A percentile compares a stretch with the other conserved stretches of the same genome.
Conservation (phyloP, 2,329 filamentous ascomycete species). For the Fusarium sp. region DNA sequence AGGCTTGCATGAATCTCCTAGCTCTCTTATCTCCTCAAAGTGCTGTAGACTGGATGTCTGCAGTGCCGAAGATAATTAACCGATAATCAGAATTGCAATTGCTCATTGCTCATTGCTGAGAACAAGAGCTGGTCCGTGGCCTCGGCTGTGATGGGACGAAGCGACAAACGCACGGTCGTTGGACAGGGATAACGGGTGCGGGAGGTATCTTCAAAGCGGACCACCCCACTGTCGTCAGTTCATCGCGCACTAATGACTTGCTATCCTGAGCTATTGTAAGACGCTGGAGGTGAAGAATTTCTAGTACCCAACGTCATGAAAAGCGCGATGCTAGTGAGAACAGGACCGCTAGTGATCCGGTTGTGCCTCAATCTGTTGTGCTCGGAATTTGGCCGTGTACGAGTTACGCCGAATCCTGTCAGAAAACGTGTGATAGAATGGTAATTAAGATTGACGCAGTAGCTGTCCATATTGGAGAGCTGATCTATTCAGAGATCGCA, state of each 20-base stretch:
- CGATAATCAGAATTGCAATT: slow-evolving; percentile 4
- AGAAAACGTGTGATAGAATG: background rate
- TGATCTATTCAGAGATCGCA: slow-evolving; percentile 24
- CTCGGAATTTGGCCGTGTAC: background rate
- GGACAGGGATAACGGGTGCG: slow-evolving; percentile 42
- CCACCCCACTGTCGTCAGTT: slow-evolving; percentile 33
- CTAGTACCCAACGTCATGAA: background rate
- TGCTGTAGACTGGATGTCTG: background rate
- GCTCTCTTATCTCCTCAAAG: slow-evolving; percentile 10
- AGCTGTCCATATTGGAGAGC: background rate
- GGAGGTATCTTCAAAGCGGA: slow-evolving; percentile 30
- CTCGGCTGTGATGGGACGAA: slow-evolving; percentile 43
- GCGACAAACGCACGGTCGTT: slow-evolving; percentile 39
- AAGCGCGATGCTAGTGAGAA: background rate
- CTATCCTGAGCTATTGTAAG: slow-evolving; percentile 13
- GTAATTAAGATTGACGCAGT: background rate
- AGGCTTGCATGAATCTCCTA: slow-evolving; percentile 6
- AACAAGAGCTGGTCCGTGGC: slow-evolving; percentile 48
- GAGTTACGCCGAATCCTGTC: slow-evolving; percentile 1
- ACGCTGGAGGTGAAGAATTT: slow-evolving; percentile 2
- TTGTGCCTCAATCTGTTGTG: background rate
- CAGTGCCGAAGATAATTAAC: background rate
- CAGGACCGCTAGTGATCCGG: background rate
- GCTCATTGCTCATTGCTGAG: background rate
- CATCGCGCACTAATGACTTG: slow-evolving; percentile 27